phyloP scores from a whole-genome alignment of 331 rosid genomes.

The Arachis monticola region DNA sequence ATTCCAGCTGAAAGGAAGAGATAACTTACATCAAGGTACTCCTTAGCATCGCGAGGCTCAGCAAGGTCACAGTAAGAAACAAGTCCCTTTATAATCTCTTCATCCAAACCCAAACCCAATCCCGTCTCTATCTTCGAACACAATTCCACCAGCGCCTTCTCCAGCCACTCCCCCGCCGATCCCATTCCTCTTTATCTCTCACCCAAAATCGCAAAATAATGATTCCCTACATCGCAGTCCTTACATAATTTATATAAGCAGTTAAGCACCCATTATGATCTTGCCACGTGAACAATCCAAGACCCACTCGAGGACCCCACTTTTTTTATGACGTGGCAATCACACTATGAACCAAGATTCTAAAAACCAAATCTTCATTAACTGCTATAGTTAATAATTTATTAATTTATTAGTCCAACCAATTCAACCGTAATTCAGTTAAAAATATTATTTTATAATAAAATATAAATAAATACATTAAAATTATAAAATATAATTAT shows the following conservation, averaged over 20 bases:
- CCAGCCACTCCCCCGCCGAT: slow-evolving; percentile 79
- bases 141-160: slow-evolving; percentile 81
- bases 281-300: slow-evolving; percentile 28
- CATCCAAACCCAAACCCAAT: slow-evolving; percentile 72
- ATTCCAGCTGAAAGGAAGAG: neutral
- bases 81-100: slow-evolving; percentile 82
- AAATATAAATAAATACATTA: too few species aligned
- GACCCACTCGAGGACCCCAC: neutral
- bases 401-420: too few species aligned
- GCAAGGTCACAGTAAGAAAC: slow-evolving; percentile 94
- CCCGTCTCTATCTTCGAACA: slow-evolving; percentile 74
- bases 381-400: too few species aligned
- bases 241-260: neutral
- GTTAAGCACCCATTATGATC: neutral
- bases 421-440: too few species aligned
- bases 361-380: too few species aligned
- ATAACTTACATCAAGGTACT: slow-evolving; percentile 80
- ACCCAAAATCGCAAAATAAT: neutral
- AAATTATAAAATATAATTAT: too few species aligned
- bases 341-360: too few species aligned
- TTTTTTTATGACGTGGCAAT: slow-evolving; percentile 26
- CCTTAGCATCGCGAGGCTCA: slow-evolving; percentile 85
- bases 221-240: neutral
- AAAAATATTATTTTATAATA: too few species aligned
- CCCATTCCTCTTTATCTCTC: slow-evolving; percentile 46